A percentile compares a stretch with the other conserved stretches of the same genome.
These are phyloP conservation scores for Microglena sp. DNA, from an alignment of 139 green algal genomes.

Conservation along the genomic window DNA sequence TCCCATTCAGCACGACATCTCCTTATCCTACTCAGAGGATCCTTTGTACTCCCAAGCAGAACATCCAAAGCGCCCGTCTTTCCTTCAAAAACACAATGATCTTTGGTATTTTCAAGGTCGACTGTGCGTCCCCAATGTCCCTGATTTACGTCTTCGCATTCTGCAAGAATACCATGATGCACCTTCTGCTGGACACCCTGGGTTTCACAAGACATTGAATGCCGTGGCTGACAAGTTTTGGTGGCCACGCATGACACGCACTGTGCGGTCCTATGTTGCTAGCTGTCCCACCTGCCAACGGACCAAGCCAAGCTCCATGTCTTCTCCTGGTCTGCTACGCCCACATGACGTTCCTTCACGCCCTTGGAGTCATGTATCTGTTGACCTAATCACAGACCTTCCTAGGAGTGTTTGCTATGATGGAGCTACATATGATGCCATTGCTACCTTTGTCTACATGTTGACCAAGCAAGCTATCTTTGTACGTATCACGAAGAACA, in stretches of 20 bases:
- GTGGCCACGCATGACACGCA: slow-evolving; percentile 19
- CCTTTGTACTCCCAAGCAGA: neutral
- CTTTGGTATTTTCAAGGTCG: slow-evolving; percentile 4
- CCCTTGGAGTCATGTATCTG: slow-evolving; percentile 33
- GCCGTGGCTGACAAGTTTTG: slow-evolving; percentile 7
- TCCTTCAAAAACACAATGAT: neutral
- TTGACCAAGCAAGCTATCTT: slow-evolving; percentile 43
- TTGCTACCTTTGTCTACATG: slow-evolving; percentile 48
- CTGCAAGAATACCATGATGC: slow-evolving; percentile 8
- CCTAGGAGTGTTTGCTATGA: slow-evolving; percentile 17
- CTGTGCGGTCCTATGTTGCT: slow-evolving; percentile 19
- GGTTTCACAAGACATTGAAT: slow-evolving; percentile 13
- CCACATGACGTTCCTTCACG: slow-evolving; percentile 26
- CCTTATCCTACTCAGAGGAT: neutral
- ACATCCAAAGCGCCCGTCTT: slow-evolving; percentile 6
- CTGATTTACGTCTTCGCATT: neutral
- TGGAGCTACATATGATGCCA: slow-evolving; percentile 15
- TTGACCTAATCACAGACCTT: slow-evolving; percentile 50
- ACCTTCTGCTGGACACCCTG: slow-evolving; percentile 10
- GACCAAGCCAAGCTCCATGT: slow-evolving; percentile 15
- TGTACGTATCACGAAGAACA: slow-evolving; percentile 16
- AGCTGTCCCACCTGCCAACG: slow-evolving; percentile 28
- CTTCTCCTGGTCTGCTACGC: slow-evolving; percentile 25
- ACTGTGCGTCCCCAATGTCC: neutral
- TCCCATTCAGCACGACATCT: slow-evolving; percentile 2